Base-by-base conservation (phyloP, 495 filamentous ascomycete genomes). In the Glarea lozoyensis region DNA sequence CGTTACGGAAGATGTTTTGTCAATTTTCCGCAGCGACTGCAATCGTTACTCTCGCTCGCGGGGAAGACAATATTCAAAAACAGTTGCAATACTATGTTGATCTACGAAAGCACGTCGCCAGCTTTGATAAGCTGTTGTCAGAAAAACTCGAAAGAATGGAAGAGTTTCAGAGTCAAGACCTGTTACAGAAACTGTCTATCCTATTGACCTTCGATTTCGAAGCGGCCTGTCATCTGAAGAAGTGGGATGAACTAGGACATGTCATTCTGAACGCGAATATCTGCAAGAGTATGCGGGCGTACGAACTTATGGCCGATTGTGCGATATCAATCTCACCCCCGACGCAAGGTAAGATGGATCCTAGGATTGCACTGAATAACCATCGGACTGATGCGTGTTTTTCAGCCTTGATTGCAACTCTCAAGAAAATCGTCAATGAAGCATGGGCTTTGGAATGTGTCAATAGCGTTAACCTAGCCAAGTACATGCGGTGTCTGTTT, bases 181-280 rank as follows among this genome's bases (percentile, higher is more conserved):
- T 85, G 42, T 53, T 67, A 16, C 57, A 64, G 7, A 87, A 83
- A 51, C 69, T 86, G 41, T 66, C 72, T 24, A 69, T 70, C 16
- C 61, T 90, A 10, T 58, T 87, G 4, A 71, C 76, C 1, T 82
- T 85, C 52, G 79, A 88, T 47, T 82, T 92, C 49, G 87, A 92
- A 63, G 81, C 76, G n/a, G 72, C 78, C 10, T 62, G 78, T 17
- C 64, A 66, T 13, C 62, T 94, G 4, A 73, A 78, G 48, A 61
- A 72, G 13, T 90, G 83, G 84, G 73, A 81, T 45, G 67, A 66
- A 38, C 58, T 89, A n/a, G 66, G 69, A 22, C 58, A 61, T 4
- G 70, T 86, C 10, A 68, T 89, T 22, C 64, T 80, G 32, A 75
- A 70, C 49, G 64, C 69, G 2, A 57, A 57, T 12, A 35, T 45